Base-by-base conservation (phyloP, 495 filamentous ascomycete species). In the Baudoinia panamericana region DNA sequence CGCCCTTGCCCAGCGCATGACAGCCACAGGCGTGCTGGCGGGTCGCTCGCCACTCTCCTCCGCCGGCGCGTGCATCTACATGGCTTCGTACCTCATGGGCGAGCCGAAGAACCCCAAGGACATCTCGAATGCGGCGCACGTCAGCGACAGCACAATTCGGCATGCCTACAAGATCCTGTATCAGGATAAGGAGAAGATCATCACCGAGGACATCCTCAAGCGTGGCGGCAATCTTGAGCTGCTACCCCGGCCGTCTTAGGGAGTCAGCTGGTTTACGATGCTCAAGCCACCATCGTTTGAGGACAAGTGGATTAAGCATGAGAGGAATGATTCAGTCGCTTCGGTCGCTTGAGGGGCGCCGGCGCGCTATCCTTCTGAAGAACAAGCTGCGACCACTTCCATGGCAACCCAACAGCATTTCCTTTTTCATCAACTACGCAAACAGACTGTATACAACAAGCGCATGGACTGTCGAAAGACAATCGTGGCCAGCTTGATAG, bases 131-230 rank as follows among this genome's bases (percentile, higher is more conserved):
- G 78, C 90, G 13, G 81, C 80, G 4, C 82, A 82, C 44, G 90
- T 95, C 21, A 93, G 84, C 54, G 90, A 97, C 51, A 86, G 87
- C 32, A 97, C 90, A 1, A 94, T 97, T 47, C 82, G 87, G 33
- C 86, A 83, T 33, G 85, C 92, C 0, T 97, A 96, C 65, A 88
- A 90, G 55, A 73, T 80, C 53, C 70, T 97, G 30, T 84, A 84
- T 54, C 63, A 66, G 5, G 73, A 77, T 31, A 72, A 75, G 13
- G 80, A 90, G 47, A 63, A 72, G 34, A 60, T 97, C 43, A 69
- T 96, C 53, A 72, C 81, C 51, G 65, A 72, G 24, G 75, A 82
- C 2, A 52, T 52, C 16, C 15, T 47, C 10, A 30, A 11, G 7
- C 25, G 39, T 17, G 43, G 48, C 30, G 48, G 38, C 1, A 44